Conservation (phyloP, 2,329 filamentous ascomycete species). For the Monosporascus sp. region DNA sequence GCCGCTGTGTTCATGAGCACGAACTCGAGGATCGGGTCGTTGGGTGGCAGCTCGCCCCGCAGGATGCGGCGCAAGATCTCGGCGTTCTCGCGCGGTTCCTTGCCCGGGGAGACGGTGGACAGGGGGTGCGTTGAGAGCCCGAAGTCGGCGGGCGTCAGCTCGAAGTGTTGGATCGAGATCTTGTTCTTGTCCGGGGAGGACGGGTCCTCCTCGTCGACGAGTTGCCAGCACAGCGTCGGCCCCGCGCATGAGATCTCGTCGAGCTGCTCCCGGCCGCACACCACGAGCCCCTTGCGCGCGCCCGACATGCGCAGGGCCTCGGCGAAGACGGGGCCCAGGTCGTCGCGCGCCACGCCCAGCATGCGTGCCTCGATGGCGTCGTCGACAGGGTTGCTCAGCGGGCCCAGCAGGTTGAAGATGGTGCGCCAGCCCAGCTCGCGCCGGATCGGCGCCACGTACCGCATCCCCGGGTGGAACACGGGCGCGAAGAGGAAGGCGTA, state of each 20-base stretch:
- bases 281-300: conserved; percentile 76
- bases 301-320: conserved; percentile 75
- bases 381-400: conserved; percentile 86
- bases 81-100: conserved; percentile 83
- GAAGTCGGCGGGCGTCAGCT: conserved; percentile 78
- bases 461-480: conserved; percentile 94
- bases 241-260: conserved; percentile 95
- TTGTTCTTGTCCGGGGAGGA: conserved; percentile 27
- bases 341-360: conserved; percentile 84
- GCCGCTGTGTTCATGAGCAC: conserved; percentile 92
- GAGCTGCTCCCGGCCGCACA: conserved; percentile 90
- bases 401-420: conserved; percentile 95
- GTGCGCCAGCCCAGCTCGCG: conserved; percentile 89
- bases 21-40: conserved; percentile 87
- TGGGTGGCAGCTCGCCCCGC: conserved; percentile 62
- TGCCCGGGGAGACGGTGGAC: conserved; percentile 73
- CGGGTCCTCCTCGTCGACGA: conserved; percentile 40
- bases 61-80: conserved; percentile 75
- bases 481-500: conserved; percentile 96
- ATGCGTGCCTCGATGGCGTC: conserved; percentile 80
- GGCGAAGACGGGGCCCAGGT: conserved; percentile 83
- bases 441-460: conserved; percentile 77
- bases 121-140: conserved; percentile 73
- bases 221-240: conserved; percentile 80
- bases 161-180: conserved; percentile 69